Evolutionary conservation across 805 yeast species (phyloP), one percentile per base, ranked within the genome.

Genomic region (Ogataea saltuana): DNA sequence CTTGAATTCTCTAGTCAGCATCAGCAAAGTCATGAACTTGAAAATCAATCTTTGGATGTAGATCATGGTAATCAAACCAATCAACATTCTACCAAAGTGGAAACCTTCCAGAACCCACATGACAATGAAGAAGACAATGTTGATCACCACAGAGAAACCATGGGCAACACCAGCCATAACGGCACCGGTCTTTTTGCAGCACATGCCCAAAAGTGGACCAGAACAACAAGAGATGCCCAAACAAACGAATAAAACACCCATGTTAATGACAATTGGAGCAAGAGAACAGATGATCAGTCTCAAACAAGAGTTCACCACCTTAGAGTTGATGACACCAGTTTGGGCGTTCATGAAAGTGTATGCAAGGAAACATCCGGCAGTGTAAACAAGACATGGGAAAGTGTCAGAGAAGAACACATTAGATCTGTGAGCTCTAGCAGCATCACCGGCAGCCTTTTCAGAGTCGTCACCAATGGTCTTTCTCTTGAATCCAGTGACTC

Each of bases 21-120:
- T 71, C 54, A 80, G 68, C 41, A 84, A 72, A 9, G 96, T 87
- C 75, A 93, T 74, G 58, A 84, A 64, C 75, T 89, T 89, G 79
- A 91, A 86, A 54, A 93, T 65, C 41, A 85, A 69, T 72, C 97
- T 83, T 75, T 95, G 96, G 59, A 87, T 72, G 69, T 90, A 85
- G 52, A 91, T 76, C 78, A 83, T 80, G 27, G 97, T 81, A 46
- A 83, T 75, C 55, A 89, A 71, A 66, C 98, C 99, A 52, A 90
- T 68, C 67, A 95, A 75, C 78, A 88, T 85, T 70, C 88, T 85
- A 23, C 85, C 75, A 63, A 93, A 95, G 57, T 74, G 76, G 84
- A 93, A 93, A 54, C 95, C 91, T 74, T 90, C 96, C 63, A 89
- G 69, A 49, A 88, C 95, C 99, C 99, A 93, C 90, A 91, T 85